Evolutionary conservation across 169 alveolate species (phyloP), one percentile per base, ranked within the genome.

Genomic region (Plasmodium inui): DNA sequence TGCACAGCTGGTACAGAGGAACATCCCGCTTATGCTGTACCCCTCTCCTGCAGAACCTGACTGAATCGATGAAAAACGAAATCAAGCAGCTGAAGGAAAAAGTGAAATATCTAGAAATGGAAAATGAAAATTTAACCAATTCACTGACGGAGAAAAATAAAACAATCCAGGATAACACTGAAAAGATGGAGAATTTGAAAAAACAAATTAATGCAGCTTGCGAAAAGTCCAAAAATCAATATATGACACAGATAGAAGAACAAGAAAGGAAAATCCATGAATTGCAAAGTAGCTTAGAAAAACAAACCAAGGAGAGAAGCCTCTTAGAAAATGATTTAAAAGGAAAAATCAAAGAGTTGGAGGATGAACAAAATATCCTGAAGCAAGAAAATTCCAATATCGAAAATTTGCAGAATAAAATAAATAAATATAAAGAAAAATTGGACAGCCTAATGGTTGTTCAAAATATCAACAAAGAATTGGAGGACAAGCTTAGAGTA

Each of bases 401-500:
- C 12, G 94, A 78, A 37, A 79, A 55, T 44, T 12, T 89, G 37
- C 94, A 89, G 67, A 89, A 89, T 89, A 89, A 89, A 89, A 89
- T 89, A 37, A 89, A 79, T 89, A 89, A 22, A 79, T 89, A 89
- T 79, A 89, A 89, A 44, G 94, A 79, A 61, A 89, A 89, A 78
- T 50, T 89, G 53, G 94, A 89, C 76, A 73, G 81, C 2, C 50
- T 89, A 44, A 79, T 89, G 82, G 82, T 88, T 32, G 83, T 89
- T 57, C 94, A 89, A 67, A 89, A 89, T 34, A 89, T 89, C 70
- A 89, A 89, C 37, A 89, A 89, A 37, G 90, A 89, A 67, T 89
- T 89, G 72, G 94, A 89, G 71, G 89, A 89, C n/a, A 89, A 67
- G 55, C 94, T 89, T 67, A 89, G 82, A 37, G 94, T 89, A 89